These are phyloP conservation scores for Colletotrichum sojae DNA, from an alignment of 2,329 filamentous ascomycete genomes.

Conservation along the genomic window DNA sequence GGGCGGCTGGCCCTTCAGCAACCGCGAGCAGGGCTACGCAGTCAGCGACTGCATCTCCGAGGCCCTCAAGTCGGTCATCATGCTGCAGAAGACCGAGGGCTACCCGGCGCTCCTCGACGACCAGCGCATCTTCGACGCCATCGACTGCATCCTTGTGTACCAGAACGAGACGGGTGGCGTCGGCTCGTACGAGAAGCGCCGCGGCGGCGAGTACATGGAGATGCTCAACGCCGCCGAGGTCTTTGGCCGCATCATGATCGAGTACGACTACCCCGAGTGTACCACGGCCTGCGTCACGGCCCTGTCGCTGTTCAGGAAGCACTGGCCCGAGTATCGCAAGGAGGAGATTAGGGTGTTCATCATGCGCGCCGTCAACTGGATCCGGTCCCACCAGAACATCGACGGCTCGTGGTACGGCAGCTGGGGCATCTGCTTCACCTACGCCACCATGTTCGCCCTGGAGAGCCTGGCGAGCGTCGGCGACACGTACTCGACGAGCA, in stretches of 20 bases:
- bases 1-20: slow-evolving; percentile 97
- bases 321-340: slow-evolving; percentile 85
- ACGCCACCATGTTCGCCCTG: slow-evolving; percentile 95
- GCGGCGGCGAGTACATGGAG: slow-evolving; percentile 84
- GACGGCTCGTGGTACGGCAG: slow-evolving; percentile 98
- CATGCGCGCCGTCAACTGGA: slow-evolving; percentile 82
- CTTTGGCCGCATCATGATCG: slow-evolving; percentile 97
- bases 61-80: slow-evolving; percentile 86
- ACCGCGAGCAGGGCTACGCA: slow-evolving; percentile 90
- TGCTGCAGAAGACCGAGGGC: slow-evolving; percentile 83
- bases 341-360: slow-evolving; percentile 83
- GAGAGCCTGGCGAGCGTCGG: slow-evolving; percentile 87
- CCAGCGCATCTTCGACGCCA: slow-evolving; percentile 85
- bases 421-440: slow-evolving; percentile 99
- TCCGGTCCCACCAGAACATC: slow-evolving; percentile 80
- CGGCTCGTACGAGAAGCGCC: slow-evolving; percentile 88
- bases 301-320: slow-evolving; percentile 83
- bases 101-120: slow-evolving; percentile 83
- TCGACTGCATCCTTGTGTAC: slow-evolving; percentile 92
- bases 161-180: slow-evolving; percentile 90
- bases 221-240: slow-evolving; percentile 95
- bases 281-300: slow-evolving; percentile 95
- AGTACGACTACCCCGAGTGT: slow-evolving; percentile 98
- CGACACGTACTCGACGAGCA: slow-evolving; percentile 83
- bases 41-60: slow-evolving; percentile 97